Conservation (phyloP, 805 yeast species). For the Nematodospora valgi region DNA sequence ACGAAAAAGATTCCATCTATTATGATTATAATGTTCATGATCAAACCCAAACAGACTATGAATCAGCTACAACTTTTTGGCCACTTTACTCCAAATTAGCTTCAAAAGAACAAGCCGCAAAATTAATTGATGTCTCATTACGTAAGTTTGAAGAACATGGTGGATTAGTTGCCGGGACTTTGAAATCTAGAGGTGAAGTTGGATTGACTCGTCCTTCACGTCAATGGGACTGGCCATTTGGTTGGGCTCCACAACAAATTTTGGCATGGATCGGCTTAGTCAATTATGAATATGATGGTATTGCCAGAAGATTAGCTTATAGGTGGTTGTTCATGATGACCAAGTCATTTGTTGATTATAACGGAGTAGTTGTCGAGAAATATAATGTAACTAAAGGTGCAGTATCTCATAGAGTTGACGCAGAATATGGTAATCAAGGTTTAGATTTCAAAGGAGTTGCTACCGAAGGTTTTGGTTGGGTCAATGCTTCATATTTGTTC, state of each 20-base stretch:
- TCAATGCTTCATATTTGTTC: slow-evolving; percentile 76
- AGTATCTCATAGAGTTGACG: slow-evolving; percentile 88
- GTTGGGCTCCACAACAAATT: slow-evolving; percentile 99
- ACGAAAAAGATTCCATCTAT: slow-evolving; percentile 69
- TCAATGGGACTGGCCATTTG: slow-evolving; percentile 98
- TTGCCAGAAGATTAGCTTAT: slow-evolving; percentile 69
- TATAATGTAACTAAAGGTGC: slow-evolving; percentile 82
- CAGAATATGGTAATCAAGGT: slow-evolving; percentile 97
- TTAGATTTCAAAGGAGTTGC: slow-evolving; percentile 89
- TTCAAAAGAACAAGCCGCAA: slow-evolving; percentile 60
- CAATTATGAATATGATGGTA: slow-evolving; percentile 64
- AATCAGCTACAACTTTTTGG: slow-evolving; percentile 90
- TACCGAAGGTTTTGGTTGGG: slow-evolving; percentile 98
- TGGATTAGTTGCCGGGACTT: slow-evolving; percentile 84
- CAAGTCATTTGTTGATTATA: slow-evolving; percentile 83
- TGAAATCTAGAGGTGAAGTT: slow-evolving; percentile 66
- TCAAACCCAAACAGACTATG: slow-evolving; percentile 58
- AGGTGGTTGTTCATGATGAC: slow-evolving; percentile 92
- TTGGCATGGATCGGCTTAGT: slow-evolving; percentile 85
- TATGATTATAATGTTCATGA: slow-evolving; percentile 76
- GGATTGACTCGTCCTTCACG: slow-evolving; percentile 74
- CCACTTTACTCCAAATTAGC: slow-evolving; percentile 83
- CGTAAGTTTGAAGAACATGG: slow-evolving; percentile 79
- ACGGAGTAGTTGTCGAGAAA: slow-evolving; percentile 94
- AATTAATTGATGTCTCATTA: slow-evolving; percentile 54